Evolutionary conservation across 352 stramenopile species (phyloP).

Genomic region (Phytophthora cactorum): DNA sequence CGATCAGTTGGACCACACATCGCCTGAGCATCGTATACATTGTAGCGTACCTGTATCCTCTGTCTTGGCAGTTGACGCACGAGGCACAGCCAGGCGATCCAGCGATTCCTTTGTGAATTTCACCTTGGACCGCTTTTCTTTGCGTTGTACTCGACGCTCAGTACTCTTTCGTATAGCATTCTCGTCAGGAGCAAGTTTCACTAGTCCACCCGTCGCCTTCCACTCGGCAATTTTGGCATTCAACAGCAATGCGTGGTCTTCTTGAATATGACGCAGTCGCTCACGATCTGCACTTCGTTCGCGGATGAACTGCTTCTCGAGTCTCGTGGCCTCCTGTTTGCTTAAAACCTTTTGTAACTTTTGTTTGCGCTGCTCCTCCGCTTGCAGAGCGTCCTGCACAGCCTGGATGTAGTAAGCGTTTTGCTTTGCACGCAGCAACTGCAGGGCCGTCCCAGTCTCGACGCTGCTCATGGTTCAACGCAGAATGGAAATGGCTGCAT

Average conservation of each 20-base stretch:
- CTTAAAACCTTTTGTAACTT: constrained; percentile 43
- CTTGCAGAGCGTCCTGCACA: constrained; percentile 57
- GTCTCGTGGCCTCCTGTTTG: constrained; percentile 50
- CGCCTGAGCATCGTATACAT: neutral
- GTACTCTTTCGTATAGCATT: neutral
- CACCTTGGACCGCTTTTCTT: constrained; percentile 30
- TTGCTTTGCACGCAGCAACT: constrained; percentile 15
- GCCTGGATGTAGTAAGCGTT: constrained; percentile 59
- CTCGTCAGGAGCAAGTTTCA: constrained; percentile 4
- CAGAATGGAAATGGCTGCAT: constrained; percentile 5
- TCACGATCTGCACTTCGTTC: constrained; percentile 57
- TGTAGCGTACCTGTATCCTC: constrained; percentile 19
- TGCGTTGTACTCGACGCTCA: neutral
- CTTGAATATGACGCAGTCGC: constrained; percentile 61
- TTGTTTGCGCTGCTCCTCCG: constrained; percentile 56
- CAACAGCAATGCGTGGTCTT: constrained; percentile 61
- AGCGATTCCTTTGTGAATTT: constrained; percentile 53
- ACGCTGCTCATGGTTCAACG: constrained; percentile 11
- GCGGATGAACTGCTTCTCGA: constrained; percentile 62
- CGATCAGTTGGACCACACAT: neutral
- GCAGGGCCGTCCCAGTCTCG: constrained; percentile 14
- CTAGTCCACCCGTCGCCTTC: constrained; percentile 42
- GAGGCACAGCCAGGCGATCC: constrained; percentile 49
- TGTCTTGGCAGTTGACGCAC: constrained; percentile 19
- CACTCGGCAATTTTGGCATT: constrained; percentile 60